These are phyloP conservation scores for Haplosporangium sp. DNA, from an alignment of 371 early-diverging fungal species.

Conservation along the genomic window DNA sequence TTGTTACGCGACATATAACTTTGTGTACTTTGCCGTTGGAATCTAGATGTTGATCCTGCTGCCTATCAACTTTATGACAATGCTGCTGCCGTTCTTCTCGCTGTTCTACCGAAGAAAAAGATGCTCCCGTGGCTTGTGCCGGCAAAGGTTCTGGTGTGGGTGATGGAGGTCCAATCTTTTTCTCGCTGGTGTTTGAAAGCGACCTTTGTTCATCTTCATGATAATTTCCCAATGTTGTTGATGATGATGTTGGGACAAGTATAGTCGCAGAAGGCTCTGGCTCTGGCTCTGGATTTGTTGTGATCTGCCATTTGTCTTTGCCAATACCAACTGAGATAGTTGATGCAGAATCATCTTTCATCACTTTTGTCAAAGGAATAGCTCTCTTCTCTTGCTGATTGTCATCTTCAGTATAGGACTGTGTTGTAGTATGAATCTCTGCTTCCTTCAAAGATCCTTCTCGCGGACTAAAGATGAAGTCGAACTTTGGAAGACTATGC, in stretches of 20 bases:
- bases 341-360: slow-evolving; percentile 4
- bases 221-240: not conserved
- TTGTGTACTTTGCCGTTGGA: not conserved
- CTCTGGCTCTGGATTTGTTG: slow-evolving; percentile 23
- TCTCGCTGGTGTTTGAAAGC: not conserved
- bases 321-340: not conserved
- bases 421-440: slow-evolving; percentile 16
- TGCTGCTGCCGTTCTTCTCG: not conserved
- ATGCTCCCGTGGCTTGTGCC: slow-evolving; percentile 2
- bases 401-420: slow-evolving; percentile 13
- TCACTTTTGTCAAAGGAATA: not conserved
- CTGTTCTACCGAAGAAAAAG: not conserved
- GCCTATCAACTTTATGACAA: no score
- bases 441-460: slow-evolving; percentile 6
- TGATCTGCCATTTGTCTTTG: not conserved
- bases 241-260: not conserved
- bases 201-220: not conserved
- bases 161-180: slow-evolving; percentile 21
- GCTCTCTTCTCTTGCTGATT: not conserved
- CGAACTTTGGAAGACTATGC: not conserved
- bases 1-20: slow-evolving; percentile 22
- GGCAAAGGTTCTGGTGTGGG: slow-evolving; percentile 33
- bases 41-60: not conserved
- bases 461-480: slow-evolving; percentile 25
- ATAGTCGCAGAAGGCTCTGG: slow-evolving; percentile 30